Conservation (phyloP, 2,329 filamentous ascomycete genomes). For the Neonectria ditissima region DNA sequence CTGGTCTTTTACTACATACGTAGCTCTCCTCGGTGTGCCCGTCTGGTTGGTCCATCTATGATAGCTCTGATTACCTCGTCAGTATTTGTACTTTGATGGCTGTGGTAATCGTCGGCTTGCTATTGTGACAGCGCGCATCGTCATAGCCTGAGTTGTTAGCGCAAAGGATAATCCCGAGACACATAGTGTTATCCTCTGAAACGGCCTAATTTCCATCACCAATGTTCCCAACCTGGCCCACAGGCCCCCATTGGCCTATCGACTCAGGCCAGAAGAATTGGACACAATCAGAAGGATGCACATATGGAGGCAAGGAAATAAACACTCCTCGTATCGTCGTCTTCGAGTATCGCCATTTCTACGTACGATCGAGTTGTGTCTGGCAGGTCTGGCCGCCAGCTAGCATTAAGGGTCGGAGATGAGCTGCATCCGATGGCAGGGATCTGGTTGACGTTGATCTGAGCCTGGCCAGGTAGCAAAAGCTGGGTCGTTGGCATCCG, state of each 20-base stretch:
- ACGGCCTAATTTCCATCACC: constrained; percentile 38
- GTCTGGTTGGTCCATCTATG: constrained; percentile 8
- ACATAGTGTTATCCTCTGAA: constrained; percentile 33
- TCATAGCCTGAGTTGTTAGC: not conserved
- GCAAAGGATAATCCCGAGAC: constrained; percentile 17
- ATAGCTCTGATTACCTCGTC: not conserved
- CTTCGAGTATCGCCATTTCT: constrained; percentile 9
- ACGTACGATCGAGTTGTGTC: constrained; percentile 1
- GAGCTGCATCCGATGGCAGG: constrained; percentile 42
- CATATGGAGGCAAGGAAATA: constrained; percentile 8
- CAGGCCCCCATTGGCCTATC: constrained; percentile 16
- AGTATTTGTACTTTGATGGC: not conserved
- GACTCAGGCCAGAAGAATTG: constrained; percentile 6
- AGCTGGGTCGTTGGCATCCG: constrained; percentile 36
- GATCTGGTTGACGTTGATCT: constrained; percentile 46
- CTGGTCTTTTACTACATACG: not conserved
- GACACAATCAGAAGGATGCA: constrained; percentile 7
- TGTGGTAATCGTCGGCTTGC: not conserved
- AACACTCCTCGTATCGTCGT: constrained; percentile 2
- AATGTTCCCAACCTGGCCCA: constrained; percentile 9
- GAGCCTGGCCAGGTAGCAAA: constrained; percentile 36
- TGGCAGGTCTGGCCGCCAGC: constrained; percentile 11
- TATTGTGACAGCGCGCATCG: not conserved
- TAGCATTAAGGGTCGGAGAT: constrained; percentile 45
- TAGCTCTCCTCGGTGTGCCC: constrained; percentile 5